Evolutionary conservation across 177 flowering plant genomes (phyloP).

Genomic region (Vitis hybrid): DNA sequence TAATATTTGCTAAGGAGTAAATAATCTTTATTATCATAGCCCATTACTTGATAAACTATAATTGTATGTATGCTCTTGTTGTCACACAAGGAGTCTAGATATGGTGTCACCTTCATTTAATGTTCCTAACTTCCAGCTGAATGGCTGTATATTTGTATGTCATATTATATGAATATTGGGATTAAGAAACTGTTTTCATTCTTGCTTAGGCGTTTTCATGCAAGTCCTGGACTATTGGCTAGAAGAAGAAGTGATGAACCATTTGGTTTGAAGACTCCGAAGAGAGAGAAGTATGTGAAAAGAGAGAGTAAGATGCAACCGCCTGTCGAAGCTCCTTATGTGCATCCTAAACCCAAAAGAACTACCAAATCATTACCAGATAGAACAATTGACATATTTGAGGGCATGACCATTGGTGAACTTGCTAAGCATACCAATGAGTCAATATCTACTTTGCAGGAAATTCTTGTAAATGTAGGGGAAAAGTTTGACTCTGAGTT

Average conservation of each 20-base stretch:
- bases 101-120: too few species aligned
- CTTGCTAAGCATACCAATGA: constrained; percentile 74
- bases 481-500: constrained; percentile 79
- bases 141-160: too few species aligned
- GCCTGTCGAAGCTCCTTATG: constrained; percentile 80
- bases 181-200: neutral
- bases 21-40: too few species aligned
- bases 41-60: too few species aligned
- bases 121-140: too few species aligned
- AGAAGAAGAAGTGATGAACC: constrained; percentile 31
- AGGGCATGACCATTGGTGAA: constrained; percentile 83
- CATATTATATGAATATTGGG: neutral
- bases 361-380: constrained; percentile 36
- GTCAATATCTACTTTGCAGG: constrained; percentile 47
- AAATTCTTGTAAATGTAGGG: constrained; percentile 71
- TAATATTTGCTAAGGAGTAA: too few species aligned
- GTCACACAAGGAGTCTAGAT: too few species aligned
- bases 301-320: constrained; percentile 42
- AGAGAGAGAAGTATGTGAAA: constrained; percentile 57
- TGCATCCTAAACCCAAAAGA: constrained; percentile 59
- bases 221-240: constrained; percentile 41
- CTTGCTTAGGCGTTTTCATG: constrained; percentile 57
- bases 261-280: constrained; percentile 39
- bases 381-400: constrained; percentile 80
- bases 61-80: too few species aligned